A percentile compares a stretch with the other conserved stretches of the same genome.
These are phyloP conservation scores for Avicennia marina DNA, from an alignment of 257 asterid species.

Conservation along the genomic window DNA sequence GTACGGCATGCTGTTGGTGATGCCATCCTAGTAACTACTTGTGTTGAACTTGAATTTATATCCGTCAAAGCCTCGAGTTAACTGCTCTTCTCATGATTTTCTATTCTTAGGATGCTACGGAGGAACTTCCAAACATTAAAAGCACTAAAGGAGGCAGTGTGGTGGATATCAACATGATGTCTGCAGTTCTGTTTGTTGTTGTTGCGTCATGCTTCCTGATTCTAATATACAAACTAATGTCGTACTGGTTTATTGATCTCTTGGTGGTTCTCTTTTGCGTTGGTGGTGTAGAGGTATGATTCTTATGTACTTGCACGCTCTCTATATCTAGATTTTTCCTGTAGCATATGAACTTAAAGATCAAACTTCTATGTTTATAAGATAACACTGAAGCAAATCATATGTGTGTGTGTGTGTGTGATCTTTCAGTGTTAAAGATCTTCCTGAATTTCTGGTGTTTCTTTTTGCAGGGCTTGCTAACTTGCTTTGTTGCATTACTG, in stretches of 20 bases:
- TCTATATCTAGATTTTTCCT: no score
- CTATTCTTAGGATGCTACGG: conserved; percentile 55
- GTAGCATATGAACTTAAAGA: no score
- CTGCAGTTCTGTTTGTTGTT: conserved; percentile 71
- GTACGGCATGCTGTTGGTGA: conserved; percentile 24
- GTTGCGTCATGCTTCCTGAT: conserved; percentile 85
- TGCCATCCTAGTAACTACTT: neutral
- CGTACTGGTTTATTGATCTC: conserved; percentile 74
- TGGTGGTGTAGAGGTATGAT: conserved; percentile 80
- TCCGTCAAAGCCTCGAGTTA: conserved; percentile 6
- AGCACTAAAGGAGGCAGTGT: conserved; percentile 47
- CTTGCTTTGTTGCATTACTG: conserved; percentile 73
- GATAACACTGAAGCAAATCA: neutral
- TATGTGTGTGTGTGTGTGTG: neutral
- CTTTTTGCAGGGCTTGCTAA: conserved; percentile 70
- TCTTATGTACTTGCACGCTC: no score
- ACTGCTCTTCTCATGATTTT: conserved; percentile 8
- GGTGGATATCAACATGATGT: conserved; percentile 68
- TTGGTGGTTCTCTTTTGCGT: conserved; percentile 83
- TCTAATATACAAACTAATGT: conserved; percentile 74
- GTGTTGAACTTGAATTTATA: neutral
- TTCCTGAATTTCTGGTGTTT: conserved; percentile 9
- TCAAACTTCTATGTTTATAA: neutral
- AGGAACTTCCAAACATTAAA: conserved; percentile 46
- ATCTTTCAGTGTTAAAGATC: conserved; percentile 6